Evolutionary conservation across 345 rosid species (phyloP), one percentile per base, ranked within the genome.

Genomic region (Lagerstroemia speciosa): DNA sequence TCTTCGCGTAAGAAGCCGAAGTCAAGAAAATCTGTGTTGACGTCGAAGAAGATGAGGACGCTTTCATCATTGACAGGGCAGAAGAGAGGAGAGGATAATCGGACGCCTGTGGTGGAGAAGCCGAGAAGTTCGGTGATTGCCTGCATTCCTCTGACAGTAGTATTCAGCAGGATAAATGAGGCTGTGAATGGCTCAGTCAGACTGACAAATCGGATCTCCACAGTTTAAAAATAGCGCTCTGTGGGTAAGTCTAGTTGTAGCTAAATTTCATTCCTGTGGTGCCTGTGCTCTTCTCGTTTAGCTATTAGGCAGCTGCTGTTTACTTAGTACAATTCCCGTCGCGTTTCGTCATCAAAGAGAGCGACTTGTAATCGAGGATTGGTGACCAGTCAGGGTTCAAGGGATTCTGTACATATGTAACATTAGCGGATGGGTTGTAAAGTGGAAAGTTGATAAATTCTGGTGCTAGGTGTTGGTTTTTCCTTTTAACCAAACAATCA

Each of bases 81-180:
- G 46, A 86, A 71, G 67, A 74, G 65, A 70, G 71, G 71, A 12
- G 82, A 70, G 67, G 83, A 68, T 69, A 64, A 68, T 69, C 77
- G 76, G 76, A 83, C 79, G 72, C 81, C 37, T 2, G 67, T 68
- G 34, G 78, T 74, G 58, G 87, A 80, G 78, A 88, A 90, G 75
- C 83, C 80, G 0, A 84, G 73, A 67, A 89, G 83, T 72, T 81
- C 91, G 12, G 96, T 84, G 24, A 72, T 95, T 50, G 81, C 96
- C 36, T 95, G 97, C 76, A 77, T 95, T 70, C 99, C 99, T 16
- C 74, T 95, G 67, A 90, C 86, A 79, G 48, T 95, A 79, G 96
- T 90, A n/a, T 92, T 92, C 81, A 92, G 97, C 78, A 79, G 99
- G 83, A 85, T 95, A 76, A 83, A 76, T 6, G 87, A 95, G 80